phyloP scores from a whole-genome alignment of 495 filamentous ascomycete genomes.

The Penicillium cataractarum region DNA sequence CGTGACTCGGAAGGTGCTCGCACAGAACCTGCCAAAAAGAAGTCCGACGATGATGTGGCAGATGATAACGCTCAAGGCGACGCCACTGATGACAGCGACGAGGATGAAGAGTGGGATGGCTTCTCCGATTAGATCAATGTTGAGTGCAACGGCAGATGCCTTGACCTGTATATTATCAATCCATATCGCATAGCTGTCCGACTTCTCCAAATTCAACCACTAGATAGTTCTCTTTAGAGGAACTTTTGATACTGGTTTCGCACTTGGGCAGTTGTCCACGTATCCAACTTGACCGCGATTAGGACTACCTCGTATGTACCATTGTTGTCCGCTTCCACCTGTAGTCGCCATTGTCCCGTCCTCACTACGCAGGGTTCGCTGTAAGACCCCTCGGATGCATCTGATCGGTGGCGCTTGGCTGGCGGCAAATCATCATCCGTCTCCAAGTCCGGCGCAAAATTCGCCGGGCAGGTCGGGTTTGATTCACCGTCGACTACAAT shows the following conservation, averaged over 20 bases:
- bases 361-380: slow-evolving; percentile 67
- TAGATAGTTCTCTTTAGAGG: slow-evolving; percentile 39
- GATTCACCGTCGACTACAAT: slow-evolving; percentile 69
- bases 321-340: slow-evolving; percentile 55
- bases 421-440: slow-evolving; percentile 30
- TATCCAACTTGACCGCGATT: slow-evolving; percentile 80
- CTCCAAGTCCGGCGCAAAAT: slow-evolving; percentile 4
- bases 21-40: slow-evolving; percentile 7
- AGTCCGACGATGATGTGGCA: background rate
- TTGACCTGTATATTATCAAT: slow-evolving; percentile 10
- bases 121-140: slow-evolving; percentile 46
- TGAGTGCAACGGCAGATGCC: background rate
- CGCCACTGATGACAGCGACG: slow-evolving; percentile 23
- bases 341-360: slow-evolving; percentile 80
- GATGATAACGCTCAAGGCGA: slow-evolving; percentile 9
- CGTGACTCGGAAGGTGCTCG: slow-evolving; percentile 40
- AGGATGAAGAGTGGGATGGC: slow-evolving; percentile 49
- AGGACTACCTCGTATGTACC: slow-evolving; percentile 61
- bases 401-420: slow-evolving; percentile 54
- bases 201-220: background rate
- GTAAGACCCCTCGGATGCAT: slow-evolving; percentile 23
- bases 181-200: background rate
- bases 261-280: slow-evolving; percentile 64
- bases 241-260: slow-evolving; percentile 74
- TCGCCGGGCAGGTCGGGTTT: slow-evolving; percentile 7